phyloP scores from a whole-genome alignment of 345 rosid genomes.

The Sisymbrium irio region DNA sequence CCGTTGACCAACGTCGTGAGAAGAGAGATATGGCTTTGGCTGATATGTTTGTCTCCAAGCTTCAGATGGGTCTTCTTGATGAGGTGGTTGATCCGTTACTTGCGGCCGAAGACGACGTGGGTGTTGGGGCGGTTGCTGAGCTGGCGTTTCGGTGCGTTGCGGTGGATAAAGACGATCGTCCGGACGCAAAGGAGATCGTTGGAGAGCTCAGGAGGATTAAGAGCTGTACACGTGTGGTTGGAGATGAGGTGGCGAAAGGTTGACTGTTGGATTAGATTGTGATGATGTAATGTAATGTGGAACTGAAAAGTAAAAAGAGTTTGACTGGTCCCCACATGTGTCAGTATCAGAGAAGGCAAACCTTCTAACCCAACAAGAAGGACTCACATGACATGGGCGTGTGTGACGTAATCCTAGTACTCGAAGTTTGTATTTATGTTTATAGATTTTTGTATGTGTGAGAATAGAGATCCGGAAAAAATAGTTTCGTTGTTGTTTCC shows the following conservation, averaged over 20 bases:
- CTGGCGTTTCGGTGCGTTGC: slow-evolving; percentile 91
- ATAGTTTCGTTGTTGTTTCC: slow-evolving; percentile 21
- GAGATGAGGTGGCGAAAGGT: slow-evolving; percentile 32
- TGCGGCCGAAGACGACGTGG: slow-evolving; percentile 36
- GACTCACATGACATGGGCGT: slow-evolving; percentile 9
- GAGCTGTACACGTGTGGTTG: slow-evolving; percentile 35
- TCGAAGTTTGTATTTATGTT: slow-evolving; percentile 19
- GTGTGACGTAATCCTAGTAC: slow-evolving; percentile 24
- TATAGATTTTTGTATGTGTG: slow-evolving; percentile 2
- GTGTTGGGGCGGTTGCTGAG: slow-evolving; percentile 77
- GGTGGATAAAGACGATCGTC: slow-evolving; percentile 88
- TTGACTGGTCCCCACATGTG: slow-evolving; percentile 10
- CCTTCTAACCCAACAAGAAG: neutral
- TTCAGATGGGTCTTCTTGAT: slow-evolving; percentile 66
- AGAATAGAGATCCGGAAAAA: slow-evolving; percentile 5
- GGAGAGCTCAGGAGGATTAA: slow-evolving; percentile 68
- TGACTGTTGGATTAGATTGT: slow-evolving; percentile 30
- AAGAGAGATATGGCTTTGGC: slow-evolving; percentile 82
- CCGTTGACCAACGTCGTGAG: slow-evolving; percentile 81
- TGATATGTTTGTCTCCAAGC: slow-evolving; percentile 75
- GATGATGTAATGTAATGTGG: slow-evolving; percentile 24
- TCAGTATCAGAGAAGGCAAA: slow-evolving; percentile 1
- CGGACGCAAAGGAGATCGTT: slow-evolving; percentile 74
- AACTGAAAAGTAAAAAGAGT: neutral
- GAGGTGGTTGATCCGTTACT: slow-evolving; percentile 68